Evolutionary conservation across 768 basidiomycete species (phyloP), one percentile per base, ranked within the genome.

Genomic region (Amyloporia xantha): DNA sequence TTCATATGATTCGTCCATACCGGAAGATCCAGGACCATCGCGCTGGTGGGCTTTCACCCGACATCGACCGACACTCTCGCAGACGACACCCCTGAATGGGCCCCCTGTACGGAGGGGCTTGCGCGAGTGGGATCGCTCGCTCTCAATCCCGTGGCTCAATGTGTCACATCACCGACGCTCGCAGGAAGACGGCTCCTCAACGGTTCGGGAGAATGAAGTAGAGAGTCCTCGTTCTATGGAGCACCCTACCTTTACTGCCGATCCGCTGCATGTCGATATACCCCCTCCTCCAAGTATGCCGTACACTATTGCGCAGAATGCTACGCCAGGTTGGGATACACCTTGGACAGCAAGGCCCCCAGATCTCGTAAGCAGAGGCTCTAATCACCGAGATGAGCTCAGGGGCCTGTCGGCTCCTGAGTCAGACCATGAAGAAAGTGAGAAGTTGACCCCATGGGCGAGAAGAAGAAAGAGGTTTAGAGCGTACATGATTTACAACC

Each of bases 21-120:
- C 20, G 39, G 55, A 56, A 36, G 65, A 65, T 61, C 52, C 60
- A 52, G 47, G 64, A 47, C 58, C 57, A 35, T 54, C 68, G 64
- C 78, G 78, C 43, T 90, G 87, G 87, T 86, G 81, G 80, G 68
- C 84, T 0, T 88, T 90, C 63, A 79, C 79, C 23, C 75, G 79
- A 33, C 78, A 81, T 40, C 76, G 80, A 26, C 69, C 64, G 10
- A 53, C 53, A 17, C 55, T 54, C 48, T 56, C 57, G n/a, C 40
- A 50, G 12, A 46, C 51, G 23, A 52, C 45, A 24, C 58, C 57
- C 1, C 54, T 60, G 30, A 49, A 54, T 13, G 25, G 46, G 38
- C 20, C 43, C 45, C 51, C 25, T 23, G 51, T 9, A 43, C 58
- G 47, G 35, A 50, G 26, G 48, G 35, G 44, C 3, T 33, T 51